Evolutionary conservation across 1,284 basidiomycete genomes (phyloP), one percentile per base, ranked within the genome.

Genomic region (Austroboletus niveus): DNA sequence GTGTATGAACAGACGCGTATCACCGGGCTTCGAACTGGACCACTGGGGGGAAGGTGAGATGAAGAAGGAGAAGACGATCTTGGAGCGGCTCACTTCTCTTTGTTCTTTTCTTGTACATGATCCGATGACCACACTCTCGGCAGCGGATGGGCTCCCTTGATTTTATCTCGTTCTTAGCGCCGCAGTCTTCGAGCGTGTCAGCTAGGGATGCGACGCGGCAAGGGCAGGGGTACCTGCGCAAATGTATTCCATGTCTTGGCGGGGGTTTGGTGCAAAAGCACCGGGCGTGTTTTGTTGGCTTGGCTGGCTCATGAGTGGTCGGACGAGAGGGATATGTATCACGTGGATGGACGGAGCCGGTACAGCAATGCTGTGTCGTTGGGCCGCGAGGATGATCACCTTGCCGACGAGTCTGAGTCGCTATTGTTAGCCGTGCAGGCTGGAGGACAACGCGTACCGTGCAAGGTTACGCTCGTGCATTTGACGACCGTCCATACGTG

Each of bases 91-190:
- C 50, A 98, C 96, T 97, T 77, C 93, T 80, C 69, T 86, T 92
- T 20, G 95, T 98, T 62, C 96, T 78, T 73, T 97, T 97, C 77
- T 99, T 99, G 78, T 98, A 98, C 93, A 99, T 97, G 70, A 99
- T 95, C 57, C 96, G 86, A 71, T 98, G 96, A 3, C 96, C 96
- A 66, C 96, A 99, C 70, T 98, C 94, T 62, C 91, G 82, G 75
- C 96, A 99, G 52, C 96, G 87, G 62, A 98, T 97, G 42, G 94
- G 92, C 71, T 99, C 96, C 55, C 92, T 78, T n/a, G 92, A 79
- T 70, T 87, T 89, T 70, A 98, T 95, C 65, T 91, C 86, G 69
- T 97, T 98, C 74, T 92, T 90, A 4, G 89, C 89, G 53, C 93
- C 92, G 71, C 96, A 98, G 71, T 98, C 95, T 97, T 54, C 44